These are phyloP conservation scores for Carex kokanica DNA, from an alignment of 176 grass and related monocot species.

Conservation along the genomic window DNA sequence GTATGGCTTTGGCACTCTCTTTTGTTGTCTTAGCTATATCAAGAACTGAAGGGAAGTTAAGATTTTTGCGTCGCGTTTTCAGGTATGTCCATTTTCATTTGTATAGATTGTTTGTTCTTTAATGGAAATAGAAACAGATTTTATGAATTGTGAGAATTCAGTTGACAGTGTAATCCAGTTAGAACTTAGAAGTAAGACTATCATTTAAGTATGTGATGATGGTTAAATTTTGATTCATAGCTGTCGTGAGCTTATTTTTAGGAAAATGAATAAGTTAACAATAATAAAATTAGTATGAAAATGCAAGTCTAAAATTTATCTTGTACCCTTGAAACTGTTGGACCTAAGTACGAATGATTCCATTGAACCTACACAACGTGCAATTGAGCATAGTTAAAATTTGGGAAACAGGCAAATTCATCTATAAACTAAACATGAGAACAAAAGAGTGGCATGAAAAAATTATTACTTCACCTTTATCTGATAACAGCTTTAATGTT, in stretches of 20 bases:
- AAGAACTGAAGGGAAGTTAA: conserved; percentile 36
- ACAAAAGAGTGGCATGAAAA: background rate
- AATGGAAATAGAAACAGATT: background rate
- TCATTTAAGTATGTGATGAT: background rate
- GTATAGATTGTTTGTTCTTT: background rate
- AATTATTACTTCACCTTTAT: background rate
- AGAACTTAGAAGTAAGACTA: background rate
- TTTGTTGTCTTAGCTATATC: conserved; percentile 45
- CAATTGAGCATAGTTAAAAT: background rate
- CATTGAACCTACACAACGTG: background rate
- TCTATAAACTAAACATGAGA: background rate
- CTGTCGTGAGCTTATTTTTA: background rate
- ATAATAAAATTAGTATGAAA: background rate
- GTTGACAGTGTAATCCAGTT: background rate
- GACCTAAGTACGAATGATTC: background rate
- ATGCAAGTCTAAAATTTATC: background rate
- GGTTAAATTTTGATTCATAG: background rate
- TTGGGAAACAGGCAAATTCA: background rate
- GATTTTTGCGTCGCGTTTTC: conserved; percentile 34
- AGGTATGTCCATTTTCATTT: conserved; percentile 35
- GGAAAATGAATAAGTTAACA: background rate
- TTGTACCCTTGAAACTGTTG: background rate
- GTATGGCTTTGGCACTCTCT: conserved; percentile 41
- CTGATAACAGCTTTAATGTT: background rate
- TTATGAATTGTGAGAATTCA: background rate